Base-by-base conservation (phyloP, 1,284 basidiomycete genomes). In the Marasmius tenuissimus region DNA sequence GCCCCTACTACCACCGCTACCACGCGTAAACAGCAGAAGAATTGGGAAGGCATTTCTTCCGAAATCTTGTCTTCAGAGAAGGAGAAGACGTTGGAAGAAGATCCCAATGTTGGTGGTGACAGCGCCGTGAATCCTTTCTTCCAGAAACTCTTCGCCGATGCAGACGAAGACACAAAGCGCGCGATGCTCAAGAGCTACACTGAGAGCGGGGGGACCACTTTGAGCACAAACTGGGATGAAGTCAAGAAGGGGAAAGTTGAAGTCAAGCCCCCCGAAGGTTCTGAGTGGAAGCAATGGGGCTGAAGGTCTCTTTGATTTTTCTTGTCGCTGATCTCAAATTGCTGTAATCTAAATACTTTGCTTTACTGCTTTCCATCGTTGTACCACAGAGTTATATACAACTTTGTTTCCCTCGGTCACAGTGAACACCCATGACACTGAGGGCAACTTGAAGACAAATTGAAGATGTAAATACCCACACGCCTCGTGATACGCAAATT, bases 131-230 rank as follows among this genome's bases (percentile, higher is more conserved):
- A 93, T 72, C 66, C 77, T 14, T 93, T 93, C 78, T 93, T 93
- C 83, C 89, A 92, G 71, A 88, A 91, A 77, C 85, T 98, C 62
- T 98, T 92, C 70, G 81, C 81, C 3, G 90, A 91, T 70, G 92
- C 94, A 11, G 94, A 97, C 70, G 92, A 94, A 0, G 92, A 97
- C 70, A 94, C 94, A 3, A 86, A 82, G 69, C 84, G 88, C 45
- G 96, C 96, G 0, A 98, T 98, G 94, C 88, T 97, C 87, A 98
- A 98, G 84, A 95, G 93, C 72, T 97, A 93, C 73, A 83, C 85
- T 61, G 94, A 97, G 78, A 94, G 91, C 67, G 93, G 93, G 7
- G 94, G 96, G 3, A 98, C 96, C 8, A 89, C 93, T 0, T 80
- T 98, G 50, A 95, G 92, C 76, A 98, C 96, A 0, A 94, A 97